Evolutionary conservation across 176 grass and related monocot genomes (phyloP), one percentile per base, ranked within the genome.

Genomic region (Secale cereale): DNA sequence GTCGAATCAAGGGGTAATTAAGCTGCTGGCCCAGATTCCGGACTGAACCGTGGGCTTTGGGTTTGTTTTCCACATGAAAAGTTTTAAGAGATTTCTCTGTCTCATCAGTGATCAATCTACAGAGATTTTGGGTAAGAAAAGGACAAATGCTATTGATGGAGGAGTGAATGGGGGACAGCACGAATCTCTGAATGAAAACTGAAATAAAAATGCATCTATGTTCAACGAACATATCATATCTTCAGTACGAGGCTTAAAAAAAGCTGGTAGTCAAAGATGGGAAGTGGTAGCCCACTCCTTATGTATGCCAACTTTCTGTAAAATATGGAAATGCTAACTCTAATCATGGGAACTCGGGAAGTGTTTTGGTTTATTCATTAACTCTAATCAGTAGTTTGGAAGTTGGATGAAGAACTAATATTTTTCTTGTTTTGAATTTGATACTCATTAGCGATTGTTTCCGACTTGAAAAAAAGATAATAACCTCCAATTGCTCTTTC

Each of bases 231-330:
- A 78, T 57, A 59, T 65, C 59, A 66, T 83, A 73, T 43, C 59
- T 86, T 90, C 54, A 46, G 46, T 17, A n/a, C 28, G 71, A 45
- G 37, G 52, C 59, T 73, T 74, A 36, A 32, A 78, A 75, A 74
- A 79, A 27, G 8, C 43, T 83, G 36, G 10, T 67, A 35, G 74
- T 83, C 67, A 87, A 79, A 76, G 72, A 75, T 75, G 46, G 79
- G 59, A 83, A 80, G 85, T 83, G 80, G 59, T 75, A 74, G 59
- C 73, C 80, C 80, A 80, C 75, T 68, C 75, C 66, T 67, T 85
- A 17, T 74, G 67, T 35, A 65, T 60, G 46, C 15, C 65, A 79
- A 78, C 79, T 86, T 79, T 74, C 59, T 36, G 41, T 79, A 84
- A 74, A 20, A 63, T 59, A 56, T 57, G 54, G 54, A 80, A 85